Evolutionary conservation across 441 rosid species (phyloP).

Genomic region (California macrophylla): DNA sequence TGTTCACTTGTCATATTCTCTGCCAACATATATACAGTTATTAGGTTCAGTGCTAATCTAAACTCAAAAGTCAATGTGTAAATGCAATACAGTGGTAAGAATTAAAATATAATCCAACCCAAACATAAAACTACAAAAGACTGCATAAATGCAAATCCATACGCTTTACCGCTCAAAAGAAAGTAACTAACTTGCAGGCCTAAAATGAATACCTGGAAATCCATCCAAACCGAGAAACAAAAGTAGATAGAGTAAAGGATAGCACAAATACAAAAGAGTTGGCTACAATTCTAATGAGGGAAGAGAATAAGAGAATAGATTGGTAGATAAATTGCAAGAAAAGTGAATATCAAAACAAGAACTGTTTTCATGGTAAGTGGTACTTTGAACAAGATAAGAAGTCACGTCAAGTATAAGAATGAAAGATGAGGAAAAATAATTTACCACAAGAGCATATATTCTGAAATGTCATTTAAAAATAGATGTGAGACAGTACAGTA

Average conservation of each 20-base stretch:
- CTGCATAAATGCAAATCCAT: background rate
- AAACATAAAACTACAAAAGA: background rate
- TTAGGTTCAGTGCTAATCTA: conserved; percentile 7
- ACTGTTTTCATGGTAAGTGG: background rate
- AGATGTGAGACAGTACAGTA: background rate
- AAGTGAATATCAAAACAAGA: background rate
- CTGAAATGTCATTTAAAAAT: background rate
- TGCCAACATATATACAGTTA: conserved; percentile 27
- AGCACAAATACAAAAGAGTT: background rate
- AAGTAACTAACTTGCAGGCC: too few species aligned
- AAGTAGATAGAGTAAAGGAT: background rate
- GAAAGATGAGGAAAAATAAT: background rate
- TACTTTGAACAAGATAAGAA: background rate
- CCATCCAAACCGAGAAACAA: background rate
- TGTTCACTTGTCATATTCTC: conserved; percentile 91
- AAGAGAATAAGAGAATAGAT: background rate
- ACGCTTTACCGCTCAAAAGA: too few species aligned
- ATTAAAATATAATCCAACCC: background rate
- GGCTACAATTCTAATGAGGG: background rate
- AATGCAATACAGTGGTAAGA: background rate
- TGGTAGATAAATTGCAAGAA: background rate
- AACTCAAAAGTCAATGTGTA: conserved; percentile 5
- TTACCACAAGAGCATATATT: background rate
- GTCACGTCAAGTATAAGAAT: background rate
- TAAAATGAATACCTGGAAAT: background rate